Conservation (phyloP, 805 yeast species). For the Nakazawaea laoshanensis region DNA sequence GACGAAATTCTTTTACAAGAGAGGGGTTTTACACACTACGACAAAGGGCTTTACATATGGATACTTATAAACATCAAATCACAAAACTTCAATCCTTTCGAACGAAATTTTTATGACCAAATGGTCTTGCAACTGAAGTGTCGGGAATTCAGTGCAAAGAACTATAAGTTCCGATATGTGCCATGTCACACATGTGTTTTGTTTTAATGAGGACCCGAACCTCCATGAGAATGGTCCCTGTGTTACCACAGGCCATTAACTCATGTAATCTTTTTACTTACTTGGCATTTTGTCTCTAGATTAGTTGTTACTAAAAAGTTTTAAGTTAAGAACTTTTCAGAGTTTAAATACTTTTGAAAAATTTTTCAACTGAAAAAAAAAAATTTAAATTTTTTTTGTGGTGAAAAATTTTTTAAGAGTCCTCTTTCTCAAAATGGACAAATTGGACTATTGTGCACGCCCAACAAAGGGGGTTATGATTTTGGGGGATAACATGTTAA, state of each 20-base stretch:
- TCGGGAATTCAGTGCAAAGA: conserved; percentile 73
- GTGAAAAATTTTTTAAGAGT: conserved; percentile 1
- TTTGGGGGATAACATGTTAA: no score
- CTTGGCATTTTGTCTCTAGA: conserved; percentile 50
- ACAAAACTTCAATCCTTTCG: neutral
- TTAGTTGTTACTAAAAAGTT: conserved; percentile 1
- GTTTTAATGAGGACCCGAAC: conserved; percentile 62
- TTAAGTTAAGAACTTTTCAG: neutral
- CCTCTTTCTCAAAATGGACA: neutral
- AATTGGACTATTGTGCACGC: neutral
- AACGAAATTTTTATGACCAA: neutral
- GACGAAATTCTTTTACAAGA: neutral
- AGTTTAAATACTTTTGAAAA: neutral
- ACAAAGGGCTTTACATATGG: neutral
- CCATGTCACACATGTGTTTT: conserved; percentile 5
- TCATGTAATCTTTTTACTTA: conserved; percentile 28
- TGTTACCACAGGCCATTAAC: conserved; percentile 2
- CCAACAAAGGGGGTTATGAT: no score
- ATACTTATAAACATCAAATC: neutral
- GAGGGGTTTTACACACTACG: neutral
- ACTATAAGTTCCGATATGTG: conserved; percentile 19
- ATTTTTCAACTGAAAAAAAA: neutral
- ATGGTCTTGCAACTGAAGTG: conserved; percentile 58
- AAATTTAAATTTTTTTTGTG: conserved; percentile 1
- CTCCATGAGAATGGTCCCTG: conserved; percentile 24